Base-by-base conservation (phyloP, 768 basidiomycete species). In the Hygrophorus pudorinus region DNA sequence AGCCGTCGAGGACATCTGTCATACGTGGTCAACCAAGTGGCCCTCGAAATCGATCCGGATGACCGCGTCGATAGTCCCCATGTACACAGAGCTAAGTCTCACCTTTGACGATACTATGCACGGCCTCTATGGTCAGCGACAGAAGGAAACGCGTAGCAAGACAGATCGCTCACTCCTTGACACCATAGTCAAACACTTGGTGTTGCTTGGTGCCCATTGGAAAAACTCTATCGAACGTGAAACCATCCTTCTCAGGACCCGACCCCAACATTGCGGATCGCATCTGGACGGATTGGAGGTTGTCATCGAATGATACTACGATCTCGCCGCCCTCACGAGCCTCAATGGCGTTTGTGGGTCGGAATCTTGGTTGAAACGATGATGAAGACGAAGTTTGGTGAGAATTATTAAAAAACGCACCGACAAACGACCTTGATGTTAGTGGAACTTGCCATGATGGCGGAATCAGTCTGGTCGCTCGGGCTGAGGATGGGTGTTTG, bases 371-470 rank as follows among this genome's bases (percentile, higher is more conserved):
- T 21, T 28, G 12, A 45, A 29, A 38, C 56, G 53, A 30, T 37
- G 30, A 35, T 38, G 17, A 24, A 35, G 30, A 20, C 33, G 39
- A 48, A n/a, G 44, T 37, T 27, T 21, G 45, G 29, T 34, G 17
- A 14, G 17, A 32, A 34, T 29, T 30, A 38, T 46, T 41, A 48
- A 48, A 38, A 31, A 41, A 66, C 90, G 54, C 55, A 93, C 94
- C 94, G 90, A 76, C 94, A 98, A 52, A 99, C 90, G 59, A 99
- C 96, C 73, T 98, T 94, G 75, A 94, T 92, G 63, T 93, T 93
- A 53, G 81, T 91, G 50, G 81, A 76, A 59, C 81, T 81, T 67
- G 83, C 78, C 68, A 73, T 75, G 59, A 58, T 57, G 59, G 59
- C 55, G 39, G 28, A 46, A 38, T 34, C 46, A 51, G 50, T 56